A percentile compares a stretch with the other conserved stretches of the same genome.
Evolutionary conservation across 2,329 filamentous ascomycete species (phyloP).

Genomic region (Alternaria tenuissima): DNA sequence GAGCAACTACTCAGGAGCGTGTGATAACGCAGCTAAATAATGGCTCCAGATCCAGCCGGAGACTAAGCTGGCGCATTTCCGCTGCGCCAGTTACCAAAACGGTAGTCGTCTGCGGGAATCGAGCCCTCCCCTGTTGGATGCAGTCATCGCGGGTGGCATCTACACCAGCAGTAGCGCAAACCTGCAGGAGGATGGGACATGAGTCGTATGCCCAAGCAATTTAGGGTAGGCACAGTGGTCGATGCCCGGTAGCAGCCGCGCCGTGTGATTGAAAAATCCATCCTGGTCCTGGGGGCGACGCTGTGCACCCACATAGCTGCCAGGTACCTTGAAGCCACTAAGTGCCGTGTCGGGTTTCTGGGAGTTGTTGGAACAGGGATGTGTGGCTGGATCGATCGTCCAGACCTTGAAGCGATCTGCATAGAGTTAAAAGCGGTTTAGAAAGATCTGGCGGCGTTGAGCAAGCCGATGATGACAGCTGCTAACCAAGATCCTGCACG

Average conservation of each 20-base stretch:
- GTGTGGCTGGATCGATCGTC: slow-evolving; percentile 34
- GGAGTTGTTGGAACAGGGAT: slow-evolving; percentile 29
- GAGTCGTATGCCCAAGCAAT: slow-evolving; percentile 39
- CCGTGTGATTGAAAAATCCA: slow-evolving; percentile 32
- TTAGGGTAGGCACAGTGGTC: slow-evolving; percentile 35
- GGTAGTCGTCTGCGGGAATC: slow-evolving; percentile 41
- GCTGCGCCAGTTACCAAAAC: slow-evolving; percentile 36
- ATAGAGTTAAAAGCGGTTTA: slow-evolving; percentile 28
- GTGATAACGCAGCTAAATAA: slow-evolving; percentile 43
- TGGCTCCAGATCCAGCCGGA: slow-evolving; percentile 41
- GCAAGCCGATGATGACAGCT: slow-evolving; percentile 38
- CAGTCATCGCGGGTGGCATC: slow-evolving; percentile 35
- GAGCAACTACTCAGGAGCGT: slow-evolving; percentile 33
- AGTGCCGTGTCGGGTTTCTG: slow-evolving; percentile 28
- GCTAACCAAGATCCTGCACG: slow-evolving; percentile 42
- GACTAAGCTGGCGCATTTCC: slow-evolving; percentile 35
- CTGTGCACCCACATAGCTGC: slow-evolving; percentile 25
- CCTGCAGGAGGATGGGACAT: slow-evolving; percentile 25
- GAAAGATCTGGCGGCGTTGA: slow-evolving; percentile 41
- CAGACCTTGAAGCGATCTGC: slow-evolving; percentile 40
- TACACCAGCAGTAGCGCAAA: slow-evolving; percentile 24
- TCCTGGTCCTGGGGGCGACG: slow-evolving; percentile 33
- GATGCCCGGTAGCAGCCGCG: slow-evolving; percentile 35
- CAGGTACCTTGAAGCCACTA: slow-evolving; percentile 34
- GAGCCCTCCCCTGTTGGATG: slow-evolving; percentile 34